Evolutionary conservation across 2,329 filamentous ascomycete species (phyloP).

Genomic region (Ophiostoma triangulosporum): DNA sequence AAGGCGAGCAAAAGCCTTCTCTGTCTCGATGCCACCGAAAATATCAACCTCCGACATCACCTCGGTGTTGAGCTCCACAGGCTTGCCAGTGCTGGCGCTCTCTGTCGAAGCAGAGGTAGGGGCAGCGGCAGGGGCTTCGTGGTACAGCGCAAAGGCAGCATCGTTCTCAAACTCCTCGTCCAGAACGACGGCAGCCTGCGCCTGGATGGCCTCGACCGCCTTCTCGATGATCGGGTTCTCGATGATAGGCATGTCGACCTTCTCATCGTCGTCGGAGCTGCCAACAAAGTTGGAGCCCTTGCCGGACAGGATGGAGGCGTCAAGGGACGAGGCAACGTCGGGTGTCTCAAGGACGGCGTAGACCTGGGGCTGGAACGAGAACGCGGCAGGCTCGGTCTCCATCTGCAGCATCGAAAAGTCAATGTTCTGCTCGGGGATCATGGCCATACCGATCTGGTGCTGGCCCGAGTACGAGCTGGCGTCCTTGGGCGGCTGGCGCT

Average conservation of each 20-base stretch:
- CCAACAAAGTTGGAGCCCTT: constrained; percentile 48
- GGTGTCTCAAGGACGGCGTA: constrained; percentile 43
- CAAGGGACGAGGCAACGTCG: constrained; percentile 27
- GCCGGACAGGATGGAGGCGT: constrained; percentile 52
- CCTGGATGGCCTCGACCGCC: constrained; percentile 18
- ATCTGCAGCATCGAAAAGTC: constrained; percentile 62
- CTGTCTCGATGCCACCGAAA: constrained; percentile 42
- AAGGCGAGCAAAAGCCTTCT: constrained; percentile 50
- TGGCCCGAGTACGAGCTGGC: constrained; percentile 45
- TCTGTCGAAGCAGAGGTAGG: constrained; percentile 19
- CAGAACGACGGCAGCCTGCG: constrained; percentile 23
- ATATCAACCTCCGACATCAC: constrained; percentile 27
- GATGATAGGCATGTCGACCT: constrained; percentile 42
- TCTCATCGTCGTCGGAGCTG: constrained; percentile 34
- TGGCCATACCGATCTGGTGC: constrained; percentile 64
- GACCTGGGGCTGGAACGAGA: constrained; percentile 54
- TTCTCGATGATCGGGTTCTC: constrained; percentile 31
- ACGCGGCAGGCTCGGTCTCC: constrained; percentile 33
- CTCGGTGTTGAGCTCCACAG: constrained; percentile 29
- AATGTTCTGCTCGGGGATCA: constrained; percentile 67
- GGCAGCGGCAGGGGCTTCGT: constrained; percentile 24
- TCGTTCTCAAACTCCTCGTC: constrained; percentile 51
- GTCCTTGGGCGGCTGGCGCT: constrained; percentile 48
- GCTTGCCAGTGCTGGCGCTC: constrained; percentile 15
- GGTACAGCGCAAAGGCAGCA: constrained; percentile 47